Percentiles rank a stretch among this genome's conserved stretches.
Conservation (phyloP, 805 yeast genomes). For the Ogataea zsoltii region DNA sequence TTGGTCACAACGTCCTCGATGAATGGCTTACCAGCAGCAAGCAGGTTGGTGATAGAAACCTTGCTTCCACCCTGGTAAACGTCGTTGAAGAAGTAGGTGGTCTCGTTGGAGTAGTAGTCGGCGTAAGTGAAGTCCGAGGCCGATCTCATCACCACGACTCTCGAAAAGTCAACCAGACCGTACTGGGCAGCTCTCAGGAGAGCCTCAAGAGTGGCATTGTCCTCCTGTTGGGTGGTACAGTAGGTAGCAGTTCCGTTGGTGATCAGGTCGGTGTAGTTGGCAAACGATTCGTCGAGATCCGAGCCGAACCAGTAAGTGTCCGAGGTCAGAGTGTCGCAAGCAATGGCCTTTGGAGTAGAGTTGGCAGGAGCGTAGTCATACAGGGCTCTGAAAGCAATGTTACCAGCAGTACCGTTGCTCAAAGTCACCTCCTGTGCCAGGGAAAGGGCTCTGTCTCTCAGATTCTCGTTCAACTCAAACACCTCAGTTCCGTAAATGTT, state of each 20-base stretch:
- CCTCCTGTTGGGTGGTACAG: constrained; percentile 68
- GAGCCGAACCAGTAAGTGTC: constrained; percentile 63
- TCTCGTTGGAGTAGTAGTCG: constrained; percentile 34
- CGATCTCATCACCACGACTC: constrained; percentile 61
- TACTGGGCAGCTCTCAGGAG: constrained; percentile 52
- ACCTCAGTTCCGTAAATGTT: constrained; percentile 65
- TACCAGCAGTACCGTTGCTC: constrained; percentile 46
- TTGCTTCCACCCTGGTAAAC: constrained; percentile 52
- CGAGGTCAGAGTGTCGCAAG: constrained; percentile 61
- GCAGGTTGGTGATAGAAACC: constrained; percentile 52
- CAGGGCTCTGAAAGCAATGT: constrained; percentile 46
- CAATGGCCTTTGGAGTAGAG: constrained; percentile 45
- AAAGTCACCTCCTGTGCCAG: constrained; percentile 49
- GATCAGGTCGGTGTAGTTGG: constrained; percentile 46
- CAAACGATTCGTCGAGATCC: constrained; percentile 49
- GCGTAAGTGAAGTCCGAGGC: constrained; percentile 60
- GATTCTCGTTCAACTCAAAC: constrained; percentile 57
- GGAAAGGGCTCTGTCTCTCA: constrained; percentile 57
- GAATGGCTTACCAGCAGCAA: constrained; percentile 54
- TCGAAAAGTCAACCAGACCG: constrained; percentile 56
- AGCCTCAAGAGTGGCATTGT: constrained; percentile 63
- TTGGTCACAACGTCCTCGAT: constrained; percentile 51
- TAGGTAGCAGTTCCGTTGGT: constrained; percentile 61
- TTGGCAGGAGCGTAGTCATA: constrained; percentile 54
- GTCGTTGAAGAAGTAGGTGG: constrained; percentile 51